Evolutionary conservation across 257 asterid genomes (phyloP).

Genomic region (Solanum habrochaites): DNA sequence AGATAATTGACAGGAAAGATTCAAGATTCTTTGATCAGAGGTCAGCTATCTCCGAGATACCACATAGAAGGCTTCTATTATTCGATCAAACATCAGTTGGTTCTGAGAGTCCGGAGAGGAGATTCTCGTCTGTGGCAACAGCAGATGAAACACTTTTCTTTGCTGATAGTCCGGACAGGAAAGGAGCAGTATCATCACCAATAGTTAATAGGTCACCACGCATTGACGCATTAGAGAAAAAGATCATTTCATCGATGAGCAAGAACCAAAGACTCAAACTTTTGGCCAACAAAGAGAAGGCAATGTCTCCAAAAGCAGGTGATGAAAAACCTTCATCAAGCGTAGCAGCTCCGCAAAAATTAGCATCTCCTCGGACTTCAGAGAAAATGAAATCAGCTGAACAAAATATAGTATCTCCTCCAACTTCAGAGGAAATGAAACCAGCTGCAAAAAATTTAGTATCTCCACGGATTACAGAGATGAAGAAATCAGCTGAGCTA

Average conservation of each 20-base stretch:
- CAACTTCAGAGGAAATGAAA: neutral
- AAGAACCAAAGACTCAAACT: constrained; percentile 2
- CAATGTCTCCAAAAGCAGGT: constrained; percentile 8
- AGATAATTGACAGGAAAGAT: constrained; percentile 4
- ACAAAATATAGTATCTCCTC: constrained; percentile 2
- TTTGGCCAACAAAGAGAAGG: constrained; percentile 12
- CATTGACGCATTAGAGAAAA: constrained; percentile 3
- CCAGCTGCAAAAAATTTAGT: constrained; percentile 1
- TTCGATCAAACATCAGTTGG: constrained; percentile 6
- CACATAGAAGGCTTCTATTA: constrained; percentile 15
- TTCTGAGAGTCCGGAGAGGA: constrained; percentile 22
- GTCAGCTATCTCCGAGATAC: constrained; percentile 27
- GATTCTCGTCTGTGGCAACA: neutral
- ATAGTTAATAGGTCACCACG: neutral
- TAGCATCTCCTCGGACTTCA: constrained; percentile 1
- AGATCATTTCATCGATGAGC: neutral
- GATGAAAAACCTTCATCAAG: constrained; percentile 15
- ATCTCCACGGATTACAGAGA: neutral
- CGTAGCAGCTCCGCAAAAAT: constrained; percentile 1
- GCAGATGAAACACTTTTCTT: neutral
- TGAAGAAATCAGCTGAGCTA: neutral
- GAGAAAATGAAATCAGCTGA: neutral
- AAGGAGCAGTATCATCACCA: neutral
- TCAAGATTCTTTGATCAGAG: constrained; percentile 2
- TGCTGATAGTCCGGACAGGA: neutral